A percentile compares a stretch with the other conserved stretches of the same genome.
These are phyloP conservation scores for Trebouxia sp. DNA, from an alignment of 139 green algal genomes.

Conservation along the genomic window DNA sequence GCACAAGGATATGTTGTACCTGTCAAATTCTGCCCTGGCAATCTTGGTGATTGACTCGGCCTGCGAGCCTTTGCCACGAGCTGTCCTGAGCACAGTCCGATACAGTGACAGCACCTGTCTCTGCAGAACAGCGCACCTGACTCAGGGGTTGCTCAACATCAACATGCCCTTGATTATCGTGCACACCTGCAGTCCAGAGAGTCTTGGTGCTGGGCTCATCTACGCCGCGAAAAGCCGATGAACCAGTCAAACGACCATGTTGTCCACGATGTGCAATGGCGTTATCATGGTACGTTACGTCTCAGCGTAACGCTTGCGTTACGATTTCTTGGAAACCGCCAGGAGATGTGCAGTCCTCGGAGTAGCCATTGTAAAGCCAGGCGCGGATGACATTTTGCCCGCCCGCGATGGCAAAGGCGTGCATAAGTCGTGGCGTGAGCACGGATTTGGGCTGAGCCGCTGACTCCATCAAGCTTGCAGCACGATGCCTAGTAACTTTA, in stretches of 20 bases:
- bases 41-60: background rate
- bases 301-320: too few species aligned
- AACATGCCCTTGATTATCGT: background rate
- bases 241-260: too few species aligned
- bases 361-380: too few species aligned
- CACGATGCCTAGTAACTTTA: conserved; percentile 48
- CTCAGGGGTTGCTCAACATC: background rate
- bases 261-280: too few species aligned
- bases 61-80: background rate
- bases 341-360: background rate
- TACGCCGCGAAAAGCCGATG: background rate
- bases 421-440: too few species aligned
- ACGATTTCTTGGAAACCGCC: too few species aligned
- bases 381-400: too few species aligned
- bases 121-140: conserved; percentile 16
- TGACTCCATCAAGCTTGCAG: too few species aligned
- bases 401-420: too few species aligned
- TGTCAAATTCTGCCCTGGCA: conserved; percentile 36
- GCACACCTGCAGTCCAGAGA: conserved; percentile 33
- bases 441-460: too few species aligned
- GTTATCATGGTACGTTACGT: too few species aligned
- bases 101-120: conserved; percentile 37
- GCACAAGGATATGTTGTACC: conserved; percentile 8
- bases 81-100: conserved; percentile 3
- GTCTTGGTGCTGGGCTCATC: conserved; percentile 6